phyloP scores from a whole-genome alignment of 805 yeast species.

The Ogataea methanolica region DNA sequence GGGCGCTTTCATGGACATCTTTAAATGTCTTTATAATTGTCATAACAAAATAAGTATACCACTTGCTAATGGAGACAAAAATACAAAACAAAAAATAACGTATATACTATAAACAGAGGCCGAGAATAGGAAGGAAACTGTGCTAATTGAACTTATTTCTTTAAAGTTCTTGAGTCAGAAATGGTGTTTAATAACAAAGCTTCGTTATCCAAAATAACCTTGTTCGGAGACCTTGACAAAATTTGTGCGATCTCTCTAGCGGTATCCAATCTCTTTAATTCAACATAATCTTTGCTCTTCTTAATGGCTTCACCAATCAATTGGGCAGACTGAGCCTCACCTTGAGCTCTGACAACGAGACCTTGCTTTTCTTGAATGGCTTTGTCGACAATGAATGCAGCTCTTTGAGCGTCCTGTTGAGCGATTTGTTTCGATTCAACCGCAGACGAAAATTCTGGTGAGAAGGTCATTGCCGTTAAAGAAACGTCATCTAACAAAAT shows the following conservation, averaged over 20 bases:
- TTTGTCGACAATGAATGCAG: conserved; percentile 94
- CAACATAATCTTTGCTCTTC: conserved; percentile 93
- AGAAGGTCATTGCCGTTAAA: conserved; percentile 92
- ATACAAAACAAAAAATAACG: neutral
- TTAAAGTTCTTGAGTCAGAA: conserved; percentile 60
- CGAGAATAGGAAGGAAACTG: conserved; percentile 5
- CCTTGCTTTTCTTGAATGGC: conserved; percentile 98
- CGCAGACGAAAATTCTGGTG: conserved; percentile 96
- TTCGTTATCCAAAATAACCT: conserved; percentile 85
- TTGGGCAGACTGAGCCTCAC: conserved; percentile 98
- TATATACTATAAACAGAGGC: neutral
- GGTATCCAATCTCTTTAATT: conserved; percentile 92
- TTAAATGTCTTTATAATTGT: too few species aligned
- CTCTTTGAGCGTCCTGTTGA: conserved; percentile 98
- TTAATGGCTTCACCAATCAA: conserved; percentile 98
- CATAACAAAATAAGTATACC: neutral
- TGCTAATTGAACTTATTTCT: conserved; percentile 13
- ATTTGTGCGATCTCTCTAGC: conserved; percentile 93
- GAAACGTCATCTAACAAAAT: conserved; percentile 92
- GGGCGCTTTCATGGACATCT: too few species aligned
- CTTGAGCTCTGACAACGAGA: conserved; percentile 92
- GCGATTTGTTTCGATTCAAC: conserved; percentile 99
- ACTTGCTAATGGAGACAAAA: neutral
- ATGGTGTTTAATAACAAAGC: conserved; percentile 87
- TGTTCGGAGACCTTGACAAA: conserved; percentile 83